A percentile compares a stretch with the other conserved stretches of the same genome.
phyloP scores from a whole-genome alignment of 768 basidiomycete species.

The Trametes cubensis region DNA sequence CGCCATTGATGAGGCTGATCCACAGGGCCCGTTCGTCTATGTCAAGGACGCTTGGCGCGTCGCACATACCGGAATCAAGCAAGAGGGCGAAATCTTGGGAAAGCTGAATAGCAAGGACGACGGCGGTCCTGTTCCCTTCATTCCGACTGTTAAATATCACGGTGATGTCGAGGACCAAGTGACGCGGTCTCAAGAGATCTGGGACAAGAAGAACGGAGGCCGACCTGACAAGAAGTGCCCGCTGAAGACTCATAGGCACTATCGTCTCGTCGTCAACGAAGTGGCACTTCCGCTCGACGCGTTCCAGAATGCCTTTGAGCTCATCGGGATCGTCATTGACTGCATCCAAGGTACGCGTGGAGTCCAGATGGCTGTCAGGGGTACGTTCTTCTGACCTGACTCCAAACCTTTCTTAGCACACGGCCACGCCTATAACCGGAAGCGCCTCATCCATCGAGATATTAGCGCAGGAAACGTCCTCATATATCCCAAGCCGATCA shows the following conservation, averaged over 20 bases:
- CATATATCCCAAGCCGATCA: neutral
- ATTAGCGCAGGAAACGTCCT: slow-evolving; percentile 8
- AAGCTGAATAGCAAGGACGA: neutral
- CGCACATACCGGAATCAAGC: neutral
- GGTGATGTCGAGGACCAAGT: slow-evolving; percentile 8
- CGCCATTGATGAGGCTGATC: neutral
- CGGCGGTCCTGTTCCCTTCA: neutral
- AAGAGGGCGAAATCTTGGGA: slow-evolving; percentile 2
- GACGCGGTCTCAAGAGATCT: neutral
- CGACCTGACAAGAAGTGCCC: neutral
- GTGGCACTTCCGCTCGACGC: neutral
- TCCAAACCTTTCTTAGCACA: neutral
- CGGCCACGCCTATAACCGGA: neutral
- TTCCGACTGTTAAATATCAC: slow-evolving; percentile 8
- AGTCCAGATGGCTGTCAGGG: no score
- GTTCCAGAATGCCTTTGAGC: neutral
- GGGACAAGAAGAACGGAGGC: neutral
- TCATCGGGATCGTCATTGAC: neutral
- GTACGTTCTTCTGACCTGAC: no score
- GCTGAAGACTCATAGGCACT: slow-evolving; percentile 13
- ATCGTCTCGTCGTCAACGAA: slow-evolving; percentile 12
- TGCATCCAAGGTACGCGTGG: neutral
- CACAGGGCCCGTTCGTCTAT: slow-evolving; percentile 1
- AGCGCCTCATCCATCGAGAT: neutral
- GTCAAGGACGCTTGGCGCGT: slow-evolving; percentile 15